These are phyloP conservation scores for Fusarium robinianum DNA, from an alignment of 2,329 filamentous ascomycete genomes.

Conservation along the genomic window DNA sequence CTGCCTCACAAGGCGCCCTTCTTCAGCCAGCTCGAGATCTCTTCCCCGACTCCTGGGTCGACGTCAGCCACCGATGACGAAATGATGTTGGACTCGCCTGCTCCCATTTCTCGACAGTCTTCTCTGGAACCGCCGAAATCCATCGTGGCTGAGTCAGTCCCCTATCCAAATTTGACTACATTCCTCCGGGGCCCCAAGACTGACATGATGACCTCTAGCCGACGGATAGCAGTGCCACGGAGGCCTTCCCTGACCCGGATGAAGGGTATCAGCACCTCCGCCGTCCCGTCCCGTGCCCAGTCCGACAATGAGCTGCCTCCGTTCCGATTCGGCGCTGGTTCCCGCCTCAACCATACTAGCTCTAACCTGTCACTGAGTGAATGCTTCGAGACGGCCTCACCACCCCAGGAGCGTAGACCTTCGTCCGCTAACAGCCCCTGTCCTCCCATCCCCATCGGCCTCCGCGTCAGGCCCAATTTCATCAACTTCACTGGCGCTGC, in stretches of 20 bases:
- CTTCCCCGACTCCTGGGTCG: constrained; percentile 70
- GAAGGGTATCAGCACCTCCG: constrained; percentile 74
- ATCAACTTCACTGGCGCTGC: constrained; percentile 58
- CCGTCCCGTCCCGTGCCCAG: constrained; percentile 62
- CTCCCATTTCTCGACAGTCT: constrained; percentile 51
- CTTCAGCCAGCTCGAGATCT: constrained; percentile 65
- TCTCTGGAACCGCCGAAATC: constrained; percentile 56
- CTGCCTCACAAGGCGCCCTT: constrained; percentile 84
- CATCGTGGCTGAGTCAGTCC: constrained; percentile 59
- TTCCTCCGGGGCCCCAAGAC: constrained; percentile 21
- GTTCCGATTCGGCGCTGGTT: constrained; percentile 70
- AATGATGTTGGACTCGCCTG: constrained; percentile 62
- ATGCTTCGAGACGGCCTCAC: constrained; percentile 76
- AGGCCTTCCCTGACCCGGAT: constrained; percentile 75
- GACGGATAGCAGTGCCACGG: constrained; percentile 68
- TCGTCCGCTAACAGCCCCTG: constrained; percentile 64
- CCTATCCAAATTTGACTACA: constrained; percentile 24
- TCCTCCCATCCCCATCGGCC: constrained; percentile 58
- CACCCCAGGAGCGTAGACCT: constrained; percentile 69
- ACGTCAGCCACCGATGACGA: constrained; percentile 51
- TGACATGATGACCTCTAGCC: constrained; percentile 49
- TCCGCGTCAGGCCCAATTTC: constrained; percentile 69
- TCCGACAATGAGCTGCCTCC: constrained; percentile 69
- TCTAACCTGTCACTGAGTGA: constrained; percentile 70
- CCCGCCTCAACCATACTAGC: constrained; percentile 35